phyloP scores from a whole-genome alignment of 2,329 filamentous ascomycete genomes.

The Sarocladiaceae sp. region DNA sequence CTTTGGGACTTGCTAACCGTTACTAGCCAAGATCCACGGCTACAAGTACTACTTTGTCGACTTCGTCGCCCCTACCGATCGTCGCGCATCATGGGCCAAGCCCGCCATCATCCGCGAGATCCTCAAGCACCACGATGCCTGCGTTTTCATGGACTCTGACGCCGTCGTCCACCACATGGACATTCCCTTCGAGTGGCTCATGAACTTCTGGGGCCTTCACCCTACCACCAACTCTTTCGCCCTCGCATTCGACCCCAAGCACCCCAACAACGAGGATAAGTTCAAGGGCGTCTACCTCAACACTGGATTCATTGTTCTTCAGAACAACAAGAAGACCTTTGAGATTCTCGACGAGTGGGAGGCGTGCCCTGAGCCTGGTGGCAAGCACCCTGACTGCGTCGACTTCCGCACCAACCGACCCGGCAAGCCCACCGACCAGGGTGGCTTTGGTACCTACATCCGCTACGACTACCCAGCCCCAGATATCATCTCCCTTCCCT shows the following conservation, averaged over 20 bases:
- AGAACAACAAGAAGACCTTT: slow-evolving; percentile 41
- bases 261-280: slow-evolving; percentile 32
- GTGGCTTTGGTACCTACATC: slow-evolving; percentile 36
- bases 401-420: slow-evolving; percentile 29
- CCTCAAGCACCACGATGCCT: slow-evolving; percentile 35
- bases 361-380: slow-evolving; percentile 32
- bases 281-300: slow-evolving; percentile 38
- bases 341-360: slow-evolving; percentile 44
- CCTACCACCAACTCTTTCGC: slow-evolving; percentile 33
- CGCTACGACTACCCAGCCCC: slow-evolving; percentile 33
- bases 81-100: slow-evolving; percentile 41
- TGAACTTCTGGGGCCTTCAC: slow-evolving; percentile 40
- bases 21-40: slow-evolving; percentile 36
- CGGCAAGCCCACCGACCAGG: slow-evolving; percentile 35
- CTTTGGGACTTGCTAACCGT: slow-evolving; percentile 14
- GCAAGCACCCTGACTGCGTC: slow-evolving; percentile 30
- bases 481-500: slow-evolving; percentile 33
- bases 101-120: slow-evolving; percentile 34
- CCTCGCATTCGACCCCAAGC: slow-evolving; percentile 32
- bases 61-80: slow-evolving; percentile 30
- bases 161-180: slow-evolving; percentile 37
- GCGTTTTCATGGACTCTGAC: slow-evolving; percentile 39
- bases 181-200: slow-evolving; percentile 39
- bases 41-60: slow-evolving; percentile 41
- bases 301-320: slow-evolving; percentile 47